Percentiles rank a stretch among this genome's conserved stretches.
Conservation (phyloP, 2,329 filamentous ascomycete genomes). For the Penicillium sp. region DNA sequence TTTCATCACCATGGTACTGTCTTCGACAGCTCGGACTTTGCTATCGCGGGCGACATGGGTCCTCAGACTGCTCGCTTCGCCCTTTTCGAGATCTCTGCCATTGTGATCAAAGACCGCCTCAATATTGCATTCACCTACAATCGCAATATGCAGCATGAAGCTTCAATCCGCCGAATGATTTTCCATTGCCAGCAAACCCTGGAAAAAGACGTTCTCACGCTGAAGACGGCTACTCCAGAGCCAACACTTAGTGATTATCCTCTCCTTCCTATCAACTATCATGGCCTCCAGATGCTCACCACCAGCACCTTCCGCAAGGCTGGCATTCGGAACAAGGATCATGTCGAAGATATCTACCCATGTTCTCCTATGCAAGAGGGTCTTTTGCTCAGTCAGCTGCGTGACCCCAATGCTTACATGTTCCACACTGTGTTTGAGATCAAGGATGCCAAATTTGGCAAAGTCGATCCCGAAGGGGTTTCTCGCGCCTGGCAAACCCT, state of each 20-base stretch:
- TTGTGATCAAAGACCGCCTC: constrained; percentile 48
- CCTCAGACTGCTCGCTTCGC: constrained; percentile 46
- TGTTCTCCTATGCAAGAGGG: constrained; percentile 41
- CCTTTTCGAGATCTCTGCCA: constrained; percentile 53
- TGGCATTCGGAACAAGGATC: constrained; percentile 31
- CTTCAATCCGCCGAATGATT: constrained; percentile 46
- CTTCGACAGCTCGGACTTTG: constrained; percentile 30
- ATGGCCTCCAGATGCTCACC: constrained; percentile 39
- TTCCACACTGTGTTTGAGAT: constrained; percentile 40
- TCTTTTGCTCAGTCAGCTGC: constrained; percentile 39
- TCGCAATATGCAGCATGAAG: constrained; percentile 46
- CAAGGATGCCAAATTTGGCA: constrained; percentile 18
- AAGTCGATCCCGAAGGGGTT: constrained; percentile 29
- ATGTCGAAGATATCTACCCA: constrained; percentile 39
- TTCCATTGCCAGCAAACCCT: constrained; percentile 40
- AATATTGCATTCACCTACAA: constrained; percentile 54
- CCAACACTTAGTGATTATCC: constrained; percentile 46
- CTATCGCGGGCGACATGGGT: constrained; percentile 47
- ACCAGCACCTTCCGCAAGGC: constrained; percentile 36
- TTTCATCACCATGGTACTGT: constrained; percentile 43
- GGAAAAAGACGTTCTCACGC: constrained; percentile 28
- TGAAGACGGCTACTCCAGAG: constrained; percentile 30
- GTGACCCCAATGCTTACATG: constrained; percentile 37
- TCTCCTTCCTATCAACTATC: constrained; percentile 45
- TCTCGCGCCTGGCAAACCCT: constrained; percentile 36